A percentile compares a stretch with the other conserved stretches of the same genome.
These are phyloP conservation scores for Ogataea trehaloabstinens DNA, from an alignment of 805 yeast genomes.

Conservation along the genomic window DNA sequence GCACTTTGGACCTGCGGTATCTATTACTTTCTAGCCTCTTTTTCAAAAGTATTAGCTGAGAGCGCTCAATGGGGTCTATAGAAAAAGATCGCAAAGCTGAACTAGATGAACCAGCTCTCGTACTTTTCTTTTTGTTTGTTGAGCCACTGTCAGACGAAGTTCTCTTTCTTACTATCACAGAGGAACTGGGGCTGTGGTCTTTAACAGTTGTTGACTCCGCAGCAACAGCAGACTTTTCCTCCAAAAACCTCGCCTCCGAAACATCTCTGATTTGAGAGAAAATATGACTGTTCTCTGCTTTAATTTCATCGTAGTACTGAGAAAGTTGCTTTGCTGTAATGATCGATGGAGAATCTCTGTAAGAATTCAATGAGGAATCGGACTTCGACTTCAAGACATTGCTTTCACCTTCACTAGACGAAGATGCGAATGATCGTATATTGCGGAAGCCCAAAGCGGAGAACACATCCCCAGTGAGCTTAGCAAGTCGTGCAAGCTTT, in stretches of 20 bases:
- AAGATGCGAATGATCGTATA: not conserved
- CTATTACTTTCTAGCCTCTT: conserved; percentile 41
- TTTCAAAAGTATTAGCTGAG: conserved; percentile 30
- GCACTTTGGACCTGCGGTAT: conserved; percentile 46
- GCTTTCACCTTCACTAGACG: not conserved
- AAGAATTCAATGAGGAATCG: not conserved
- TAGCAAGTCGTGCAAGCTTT: conserved; percentile 2
- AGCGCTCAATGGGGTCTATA: conserved; percentile 33
- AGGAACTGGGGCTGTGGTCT: not conserved
- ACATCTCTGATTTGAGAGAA: conserved; percentile 10
- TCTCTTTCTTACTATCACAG: not conserved
- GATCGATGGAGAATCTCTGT: conserved; percentile 8
- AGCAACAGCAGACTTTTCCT: not conserved
- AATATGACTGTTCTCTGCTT: conserved; percentile 20
- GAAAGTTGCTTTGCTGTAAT: conserved; percentile 28
- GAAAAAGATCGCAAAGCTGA: conserved; percentile 9
- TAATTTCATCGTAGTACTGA: conserved; percentile 27
- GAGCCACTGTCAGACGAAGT: not conserved
- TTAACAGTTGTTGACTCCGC: not conserved
- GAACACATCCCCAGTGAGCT: conserved; percentile 5
- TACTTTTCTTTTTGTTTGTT: conserved; percentile 5
- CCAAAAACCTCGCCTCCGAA: not conserved
- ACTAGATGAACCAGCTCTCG: conserved; percentile 1
- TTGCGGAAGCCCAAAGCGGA: not conserved
- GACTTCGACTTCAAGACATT: not conserved